Evolutionary conservation across 2,329 filamentous ascomycete genomes (phyloP), one percentile per base, ranked within the genome.

Genomic region (Alternaria sp.): DNA sequence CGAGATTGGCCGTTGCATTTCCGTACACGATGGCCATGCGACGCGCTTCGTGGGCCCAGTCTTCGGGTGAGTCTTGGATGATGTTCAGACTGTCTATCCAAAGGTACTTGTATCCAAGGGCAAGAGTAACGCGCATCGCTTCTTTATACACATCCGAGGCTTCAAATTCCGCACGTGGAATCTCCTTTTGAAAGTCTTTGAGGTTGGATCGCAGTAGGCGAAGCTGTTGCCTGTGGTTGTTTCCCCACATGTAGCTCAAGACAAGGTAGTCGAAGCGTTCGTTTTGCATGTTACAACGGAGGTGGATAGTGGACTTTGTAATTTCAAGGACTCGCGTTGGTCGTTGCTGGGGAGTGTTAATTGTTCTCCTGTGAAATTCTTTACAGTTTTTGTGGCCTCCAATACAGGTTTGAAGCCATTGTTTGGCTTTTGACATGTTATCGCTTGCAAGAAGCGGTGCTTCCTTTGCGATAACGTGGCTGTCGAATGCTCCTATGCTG

Each of bases 11-110:
- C 1, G 26, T 44, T 0, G 59, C 54, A 24, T 68, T 68, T 0
- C 64, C 62, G 38, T 68, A 67, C 0, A 65, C 62, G 1, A 47
- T 54, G 1, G 58, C 64, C 64, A 68, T 68, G 1, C 51, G 16
- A 3, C 8, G 5, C 0, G 66, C 62, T 48, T 68, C 66, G 24
- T 57, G 5, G 1, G 36, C 6, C 66, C 66, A 68, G 30, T 68
- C 64, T 8, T 6, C 1, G 0, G n/a, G 4, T 0, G 64, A 66
- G 7, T 66, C 59, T 55, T 71, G 67, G 14, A 70, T 59, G 6
- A 70, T 70, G 38, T 54, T 64, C 1, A 71, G 49, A 4, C 63
- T 67, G 36, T 72, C 69, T 9, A 72, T 71, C 69, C 68, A 72
- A 1, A 72, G 39, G 41, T 69, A 72, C 7, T 54, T 6, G 55